A percentile compares a stretch with the other conserved stretches of the same genome.
These are phyloP conservation scores for Nemania sp. DNA, from an alignment of 2,329 filamentous ascomycete species.

Conservation along the genomic window DNA sequence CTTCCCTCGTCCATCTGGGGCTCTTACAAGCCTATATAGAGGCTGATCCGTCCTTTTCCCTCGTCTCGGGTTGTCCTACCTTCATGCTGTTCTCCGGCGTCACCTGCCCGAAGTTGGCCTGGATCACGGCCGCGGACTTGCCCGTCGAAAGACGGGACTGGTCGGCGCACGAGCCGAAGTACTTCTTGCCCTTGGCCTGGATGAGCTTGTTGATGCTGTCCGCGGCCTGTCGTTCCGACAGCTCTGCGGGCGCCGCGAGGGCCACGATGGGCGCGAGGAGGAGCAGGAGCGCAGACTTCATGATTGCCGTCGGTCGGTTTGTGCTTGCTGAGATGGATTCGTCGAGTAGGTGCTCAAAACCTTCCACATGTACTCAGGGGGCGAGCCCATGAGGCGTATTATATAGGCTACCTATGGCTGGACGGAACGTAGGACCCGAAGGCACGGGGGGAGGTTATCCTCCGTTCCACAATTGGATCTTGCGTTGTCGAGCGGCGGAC, in stretches of 20 bases:
- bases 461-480: conserved; percentile 16
- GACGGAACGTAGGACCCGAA: conserved; percentile 21
- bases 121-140: conserved; percentile 61
- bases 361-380: neutral
- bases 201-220: conserved; percentile 60
- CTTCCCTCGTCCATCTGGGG: too few relatives aligned
- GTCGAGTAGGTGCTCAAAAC: neutral
- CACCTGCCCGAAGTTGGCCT: conserved; percentile 65
- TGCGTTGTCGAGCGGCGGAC: neutral
- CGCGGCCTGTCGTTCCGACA: conserved; percentile 46
- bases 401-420: conserved; percentile 9
- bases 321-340: conserved; percentile 5
- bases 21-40: too few relatives aligned
- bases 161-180: conserved; percentile 64
- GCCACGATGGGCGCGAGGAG: conserved; percentile 43
- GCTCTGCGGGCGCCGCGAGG: conserved; percentile 42
- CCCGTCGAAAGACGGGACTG: conserved; percentile 53
- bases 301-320: conserved; percentile 24
- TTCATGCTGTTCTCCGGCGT: conserved; percentile 67
- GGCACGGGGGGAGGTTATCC: conserved; percentile 8
- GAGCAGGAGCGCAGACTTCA: conserved; percentile 43
- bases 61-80: conserved; percentile 11
- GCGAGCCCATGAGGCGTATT: neutral
- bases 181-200: conserved; percentile 67
- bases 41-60: neutral